A percentile compares a stretch with the other conserved stretches of the same genome.
These are phyloP conservation scores for Bidens hawaiensis DNA, from an alignment of 140 eudicot species.

Conservation along the genomic window DNA sequence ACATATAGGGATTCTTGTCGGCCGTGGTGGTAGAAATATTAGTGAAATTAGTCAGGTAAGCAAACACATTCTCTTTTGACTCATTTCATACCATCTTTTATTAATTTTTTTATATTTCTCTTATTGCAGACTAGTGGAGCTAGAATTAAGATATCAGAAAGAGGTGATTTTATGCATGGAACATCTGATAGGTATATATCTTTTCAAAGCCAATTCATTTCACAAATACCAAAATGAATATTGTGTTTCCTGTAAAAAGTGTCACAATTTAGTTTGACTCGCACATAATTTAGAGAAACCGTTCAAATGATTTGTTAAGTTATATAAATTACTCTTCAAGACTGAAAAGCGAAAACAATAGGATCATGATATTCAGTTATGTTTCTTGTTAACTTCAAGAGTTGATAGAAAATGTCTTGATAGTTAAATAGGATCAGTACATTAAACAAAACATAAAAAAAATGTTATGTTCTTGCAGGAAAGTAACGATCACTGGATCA, in stretches of 20 bases:
- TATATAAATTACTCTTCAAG: background rate
- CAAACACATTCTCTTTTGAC: background rate
- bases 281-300: background rate
- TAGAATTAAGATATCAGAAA: slow-evolving; percentile 82
- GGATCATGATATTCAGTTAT: background rate
- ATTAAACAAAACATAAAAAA: no score
- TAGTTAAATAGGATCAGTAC: background rate
- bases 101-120: slow-evolving; percentile 8
- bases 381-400: background rate
- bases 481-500: slow-evolving; percentile 83
- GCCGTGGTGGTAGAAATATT: slow-evolving; percentile 91
- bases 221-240: background rate
- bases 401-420: background rate
- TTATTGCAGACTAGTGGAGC: slow-evolving; percentile 81
- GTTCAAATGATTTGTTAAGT: background rate
- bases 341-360: background rate
- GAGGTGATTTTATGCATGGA: slow-evolving; percentile 91
- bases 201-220: background rate
- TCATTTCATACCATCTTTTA: background rate
- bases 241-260: background rate
- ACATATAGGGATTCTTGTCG: slow-evolving; percentile 79
- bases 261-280: background rate
- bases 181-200: slow-evolving; percentile 32
- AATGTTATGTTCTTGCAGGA: no score
- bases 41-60: slow-evolving; percentile 79